Percentiles rank a stretch among this genome's conserved stretches.
Conservation (phyloP, 352 stramenopile species). For the Pythium myriotylum region DNA sequence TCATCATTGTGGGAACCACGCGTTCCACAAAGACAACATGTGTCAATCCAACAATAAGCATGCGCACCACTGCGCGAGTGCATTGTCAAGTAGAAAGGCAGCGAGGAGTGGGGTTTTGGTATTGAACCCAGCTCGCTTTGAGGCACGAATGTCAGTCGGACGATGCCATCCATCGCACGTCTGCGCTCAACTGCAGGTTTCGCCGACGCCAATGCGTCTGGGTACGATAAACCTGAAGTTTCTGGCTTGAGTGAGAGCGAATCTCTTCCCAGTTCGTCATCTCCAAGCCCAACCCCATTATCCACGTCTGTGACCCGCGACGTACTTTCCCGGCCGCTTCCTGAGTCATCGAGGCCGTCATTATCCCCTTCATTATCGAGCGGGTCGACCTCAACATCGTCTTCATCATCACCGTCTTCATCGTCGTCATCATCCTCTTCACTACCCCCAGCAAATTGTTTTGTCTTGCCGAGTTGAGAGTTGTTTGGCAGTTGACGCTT, state of each 20-base stretch:
- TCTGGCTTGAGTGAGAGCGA: not conserved
- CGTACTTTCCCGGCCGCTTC: conserved; percentile 9
- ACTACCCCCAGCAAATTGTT: conserved; percentile 25
- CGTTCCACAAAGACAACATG: conserved; percentile 91
- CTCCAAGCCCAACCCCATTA: not conserved
- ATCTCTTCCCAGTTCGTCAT: not conserved
- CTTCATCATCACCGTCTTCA: conserved; percentile 31
- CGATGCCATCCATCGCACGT: not conserved
- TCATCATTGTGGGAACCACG: conserved; percentile 61
- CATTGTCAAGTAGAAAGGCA: conserved; percentile 73
- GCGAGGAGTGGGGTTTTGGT: conserved; percentile 56
- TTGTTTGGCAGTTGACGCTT: conserved; percentile 86
- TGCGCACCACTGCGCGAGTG: conserved; percentile 83
- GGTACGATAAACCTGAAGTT: not conserved
- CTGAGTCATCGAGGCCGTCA: not conserved
- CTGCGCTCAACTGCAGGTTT: conserved; percentile 29
- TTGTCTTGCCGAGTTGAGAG: conserved; percentile 57
- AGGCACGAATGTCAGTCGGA: conserved; percentile 33
- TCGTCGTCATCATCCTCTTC: conserved; percentile 32
- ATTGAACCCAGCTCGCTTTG: conserved; percentile 63
- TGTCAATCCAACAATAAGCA: conserved; percentile 90
- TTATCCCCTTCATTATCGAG: conserved; percentile 17
- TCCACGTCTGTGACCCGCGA: not conserved
- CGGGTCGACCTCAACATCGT: conserved; percentile 31
- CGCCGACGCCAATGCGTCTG: not conserved